Evolutionary conservation across 176 grass and related monocot genomes (phyloP).

Genomic region (Carex kokanica): DNA sequence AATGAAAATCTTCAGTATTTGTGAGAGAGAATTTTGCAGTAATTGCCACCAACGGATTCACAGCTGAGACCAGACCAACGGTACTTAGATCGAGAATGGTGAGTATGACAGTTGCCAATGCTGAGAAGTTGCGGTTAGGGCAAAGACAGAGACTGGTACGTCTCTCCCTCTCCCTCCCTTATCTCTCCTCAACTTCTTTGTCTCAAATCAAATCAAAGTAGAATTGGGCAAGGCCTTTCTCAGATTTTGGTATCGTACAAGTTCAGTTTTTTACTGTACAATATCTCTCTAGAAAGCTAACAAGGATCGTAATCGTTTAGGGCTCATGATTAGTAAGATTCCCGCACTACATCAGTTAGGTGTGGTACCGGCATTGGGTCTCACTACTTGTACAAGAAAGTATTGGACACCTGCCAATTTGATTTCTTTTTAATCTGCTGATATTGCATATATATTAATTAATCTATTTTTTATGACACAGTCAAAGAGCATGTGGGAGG

Average conservation of each 20-base stretch:
- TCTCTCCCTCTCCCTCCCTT: background rate
- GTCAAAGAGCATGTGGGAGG: too few species aligned
- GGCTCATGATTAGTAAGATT: background rate
- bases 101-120: constrained; percentile 80
- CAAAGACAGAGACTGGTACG: constrained; percentile 76
- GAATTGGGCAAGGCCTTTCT: too few species aligned
- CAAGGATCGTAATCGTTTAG: background rate
- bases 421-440: background rate
- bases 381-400: background rate
- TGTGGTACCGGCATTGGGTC: background rate
- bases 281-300: background rate
- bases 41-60: constrained; percentile 92
- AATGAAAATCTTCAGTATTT: background rate
- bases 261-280: background rate
- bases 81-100: too few species aligned
- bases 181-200: too few species aligned
- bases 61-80: constrained; percentile 85
- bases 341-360: background rate
- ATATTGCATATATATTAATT: background rate
- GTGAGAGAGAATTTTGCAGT: background rate
- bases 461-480: too few species aligned
- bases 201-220: too few species aligned
- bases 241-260: too few species aligned
- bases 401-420: background rate
- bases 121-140: constrained; percentile 79